Conservation (phyloP, 345 rosid genomes). For the Dipteronia sinensis region DNA sequence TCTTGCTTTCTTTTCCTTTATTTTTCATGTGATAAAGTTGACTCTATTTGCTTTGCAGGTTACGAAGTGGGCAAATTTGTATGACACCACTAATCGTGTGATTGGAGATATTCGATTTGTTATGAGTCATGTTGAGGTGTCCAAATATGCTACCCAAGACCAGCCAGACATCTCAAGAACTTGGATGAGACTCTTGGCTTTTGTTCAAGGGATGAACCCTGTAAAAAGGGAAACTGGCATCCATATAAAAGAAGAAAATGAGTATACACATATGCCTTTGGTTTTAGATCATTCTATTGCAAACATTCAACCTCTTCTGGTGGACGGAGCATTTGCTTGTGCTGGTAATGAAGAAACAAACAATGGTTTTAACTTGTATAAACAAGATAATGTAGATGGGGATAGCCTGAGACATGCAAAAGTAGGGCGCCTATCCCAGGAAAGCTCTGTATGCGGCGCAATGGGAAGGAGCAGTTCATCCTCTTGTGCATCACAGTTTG, state of each 20-base stretch:
- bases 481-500: constrained; percentile 34
- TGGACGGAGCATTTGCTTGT: constrained; percentile 75
- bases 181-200: constrained; percentile 80
- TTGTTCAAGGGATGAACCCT: constrained; percentile 85
- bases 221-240: constrained; percentile 85
- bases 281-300: constrained; percentile 63
- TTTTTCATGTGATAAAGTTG: constrained; percentile 17
- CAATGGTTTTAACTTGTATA: constrained; percentile 31
- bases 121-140: constrained; percentile 72
- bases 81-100: constrained; percentile 65
- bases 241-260: constrained; percentile 74
- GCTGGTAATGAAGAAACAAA: constrained; percentile 41
- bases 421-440: constrained; percentile 79
- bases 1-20: constrained; percentile 8
- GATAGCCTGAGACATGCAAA: constrained; percentile 73
- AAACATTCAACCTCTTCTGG: constrained; percentile 69
- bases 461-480: constrained; percentile 48
- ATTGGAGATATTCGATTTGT: constrained; percentile 81
- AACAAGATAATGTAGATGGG: constrained; percentile 47
- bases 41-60: constrained; percentile 47
- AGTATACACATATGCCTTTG: constrained; percentile 55
- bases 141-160: constrained; percentile 61
- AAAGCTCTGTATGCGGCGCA: constrained; percentile 65
- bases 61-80: constrained; percentile 64
- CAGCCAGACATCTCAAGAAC: constrained; percentile 62